Evolutionary conservation across 164 flowering plant genomes (phyloP).

Genomic region (Magnolia officinalis): DNA sequence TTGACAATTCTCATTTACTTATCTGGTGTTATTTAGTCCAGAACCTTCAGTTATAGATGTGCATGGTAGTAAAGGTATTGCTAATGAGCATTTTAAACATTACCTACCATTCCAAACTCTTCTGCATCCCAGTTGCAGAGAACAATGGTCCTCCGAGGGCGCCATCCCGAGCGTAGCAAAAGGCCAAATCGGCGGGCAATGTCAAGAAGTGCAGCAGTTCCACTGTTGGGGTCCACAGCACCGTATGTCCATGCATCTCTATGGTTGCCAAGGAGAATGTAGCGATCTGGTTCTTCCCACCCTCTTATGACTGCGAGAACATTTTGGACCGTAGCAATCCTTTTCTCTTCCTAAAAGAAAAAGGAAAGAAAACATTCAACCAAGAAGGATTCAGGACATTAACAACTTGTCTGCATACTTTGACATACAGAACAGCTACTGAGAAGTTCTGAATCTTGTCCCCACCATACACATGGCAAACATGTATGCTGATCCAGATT

Average conservation of each 20-base stretch:
- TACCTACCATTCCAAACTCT: slow-evolving; percentile 97
- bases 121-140: slow-evolving; percentile 99
- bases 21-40: too few species aligned
- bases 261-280: slow-evolving; percentile 88
- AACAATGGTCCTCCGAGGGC: slow-evolving; percentile 77
- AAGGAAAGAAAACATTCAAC: neutral
- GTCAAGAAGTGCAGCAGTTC: slow-evolving; percentile 91
- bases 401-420: neutral
- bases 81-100: too few species aligned
- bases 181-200: slow-evolving; percentile 69
- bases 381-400: neutral
- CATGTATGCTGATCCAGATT: too few species aligned
- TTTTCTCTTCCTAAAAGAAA: slow-evolving; percentile 61
- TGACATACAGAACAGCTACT: neutral
- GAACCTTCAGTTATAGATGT: too few species aligned
- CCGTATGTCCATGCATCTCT: slow-evolving; percentile 99
- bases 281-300: slow-evolving; percentile 80
- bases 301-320: slow-evolving; percentile 81
- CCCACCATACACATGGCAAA: too few species aligned
- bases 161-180: slow-evolving; percentile 67
- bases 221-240: slow-evolving; percentile 98
- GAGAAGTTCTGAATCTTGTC: neutral
- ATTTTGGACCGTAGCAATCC: slow-evolving; percentile 53
- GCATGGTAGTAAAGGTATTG: too few species aligned
- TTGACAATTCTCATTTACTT: too few species aligned